Evolutionary conservation across 2,329 filamentous ascomycete genomes (phyloP), one percentile per base, ranked within the genome.

Genomic region (Colletotrichum acutatum): DNA sequence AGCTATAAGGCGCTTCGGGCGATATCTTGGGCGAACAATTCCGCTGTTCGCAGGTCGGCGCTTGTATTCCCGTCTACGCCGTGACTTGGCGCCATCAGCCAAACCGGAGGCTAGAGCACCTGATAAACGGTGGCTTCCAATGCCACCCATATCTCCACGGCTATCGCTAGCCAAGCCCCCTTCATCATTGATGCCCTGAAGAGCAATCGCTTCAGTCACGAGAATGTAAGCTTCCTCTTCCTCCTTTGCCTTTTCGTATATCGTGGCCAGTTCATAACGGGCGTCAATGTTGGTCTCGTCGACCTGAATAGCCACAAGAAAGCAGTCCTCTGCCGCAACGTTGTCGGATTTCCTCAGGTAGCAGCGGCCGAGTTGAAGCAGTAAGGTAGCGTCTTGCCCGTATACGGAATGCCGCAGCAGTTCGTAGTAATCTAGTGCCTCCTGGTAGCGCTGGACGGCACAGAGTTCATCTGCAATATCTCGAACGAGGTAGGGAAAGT

Each of bases 401-500:
- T 86, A 86, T 3, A 86, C 82, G 8, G 88, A 79, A 46, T 85
- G 80, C 8, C 86, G 83, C 59, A 92, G 86, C 5, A 89, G 81
- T 56, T 89, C 85, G 70, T 90, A 90, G 76, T 90, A 92, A 22
- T 83, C 82, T 34, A 90, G 82, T 5, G 91, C 91, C 66, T 81
- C 78, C 6, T 78, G 74, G 19, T 79, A 78, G 12, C 79, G 76
- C 12, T 79, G 78, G 4, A 79, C 77, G 22, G 83, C 82, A 37
- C 84, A 84, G 28, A 91, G 80, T 73, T 87, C 85, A 37, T 83
- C 81, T 3, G 86, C 89, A 26, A 89, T 81, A 75, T 97, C 93
- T 74, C 92, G 90, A 76, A 96, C 92, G n/a, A 98, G 88, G 80
- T 97, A 93, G 16, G 91, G 90, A 77, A 94, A 95, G 68, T 94